phyloP scores from a whole-genome alignment of 208 protist genomes.

The Crithidia acanthocephali region DNA sequence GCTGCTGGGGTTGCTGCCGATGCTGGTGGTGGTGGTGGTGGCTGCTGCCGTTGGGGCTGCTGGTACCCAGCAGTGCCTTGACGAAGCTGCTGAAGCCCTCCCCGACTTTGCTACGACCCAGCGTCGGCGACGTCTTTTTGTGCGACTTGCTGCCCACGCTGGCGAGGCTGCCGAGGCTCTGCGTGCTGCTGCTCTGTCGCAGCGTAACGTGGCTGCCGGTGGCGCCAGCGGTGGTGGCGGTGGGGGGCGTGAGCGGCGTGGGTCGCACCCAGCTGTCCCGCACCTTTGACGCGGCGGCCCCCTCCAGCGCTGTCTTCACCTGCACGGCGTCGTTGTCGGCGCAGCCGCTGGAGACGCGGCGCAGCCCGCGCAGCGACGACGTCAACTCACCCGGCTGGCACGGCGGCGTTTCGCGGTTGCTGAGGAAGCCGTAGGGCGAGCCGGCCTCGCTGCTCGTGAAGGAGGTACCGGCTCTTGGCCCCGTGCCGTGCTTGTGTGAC shows the following conservation, averaged over 20 bases:
- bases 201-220: background rate
- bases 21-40: slow-evolving; percentile 13
- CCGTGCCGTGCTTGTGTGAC: background rate
- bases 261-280: background rate
- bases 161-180: slow-evolving; percentile 22
- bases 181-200: slow-evolving; percentile 24
- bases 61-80: slow-evolving; percentile 32
- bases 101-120: slow-evolving; percentile 18
- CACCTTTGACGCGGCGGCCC: background rate
- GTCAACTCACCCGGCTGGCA: background rate
- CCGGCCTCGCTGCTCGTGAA: background rate
- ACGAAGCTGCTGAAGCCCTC: slow-evolving; percentile 39
- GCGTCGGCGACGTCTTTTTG: slow-evolving; percentile 22
- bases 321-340: slow-evolving; percentile 6
- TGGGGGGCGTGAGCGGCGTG: slow-evolving; percentile 8
- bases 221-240: background rate
- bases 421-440: background rate
- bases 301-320: slow-evolving; percentile 3
- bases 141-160: slow-evolving; percentile 9
- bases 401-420: slow-evolving; percentile 2
- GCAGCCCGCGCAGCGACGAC: background rate
- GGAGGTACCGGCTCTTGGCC: background rate
- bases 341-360: background rate
- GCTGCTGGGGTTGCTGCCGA: background rate
- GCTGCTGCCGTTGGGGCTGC: slow-evolving; percentile 4